phyloP scores from a whole-genome alignment of 2,329 filamentous ascomycete species.

The Nannizzia gypsea region DNA sequence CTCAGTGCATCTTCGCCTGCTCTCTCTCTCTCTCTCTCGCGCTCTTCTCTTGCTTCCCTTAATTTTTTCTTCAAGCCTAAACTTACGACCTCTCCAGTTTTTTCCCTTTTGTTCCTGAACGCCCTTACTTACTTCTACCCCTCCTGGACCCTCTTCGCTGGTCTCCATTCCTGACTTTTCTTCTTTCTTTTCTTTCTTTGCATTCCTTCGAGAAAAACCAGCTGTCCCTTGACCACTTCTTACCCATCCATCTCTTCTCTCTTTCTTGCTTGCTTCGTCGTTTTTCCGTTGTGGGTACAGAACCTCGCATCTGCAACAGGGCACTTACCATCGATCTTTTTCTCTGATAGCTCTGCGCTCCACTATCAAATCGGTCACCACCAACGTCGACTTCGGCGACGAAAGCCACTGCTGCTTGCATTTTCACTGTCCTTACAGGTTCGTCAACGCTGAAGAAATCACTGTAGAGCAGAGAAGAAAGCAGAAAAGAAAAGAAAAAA shows the following conservation, averaged over 20 bases:
- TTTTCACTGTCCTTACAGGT: background rate
- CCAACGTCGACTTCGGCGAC: background rate
- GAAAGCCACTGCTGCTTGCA: background rate
- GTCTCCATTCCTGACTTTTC: conserved; percentile 13
- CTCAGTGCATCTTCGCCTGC: background rate
- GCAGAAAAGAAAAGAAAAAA: background rate
- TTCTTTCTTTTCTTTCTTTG: conserved; percentile 9
- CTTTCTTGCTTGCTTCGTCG: background rate
- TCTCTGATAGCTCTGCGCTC: conserved; percentile 1
- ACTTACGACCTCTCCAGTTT: conserved; percentile 4
- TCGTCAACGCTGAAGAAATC: background rate
- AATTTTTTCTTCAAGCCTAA: conserved; percentile 6
- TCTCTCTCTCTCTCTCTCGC: too few species aligned
- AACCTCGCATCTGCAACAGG: background rate
- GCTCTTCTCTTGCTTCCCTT: too few species aligned
- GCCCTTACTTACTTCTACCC: conserved; percentile 6
- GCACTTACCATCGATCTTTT: background rate
- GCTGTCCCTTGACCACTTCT: background rate
- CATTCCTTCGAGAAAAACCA: background rate
- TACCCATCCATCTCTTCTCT: background rate
- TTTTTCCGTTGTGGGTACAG: conserved; percentile 5
- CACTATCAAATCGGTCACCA: background rate
- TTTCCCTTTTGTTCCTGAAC: conserved; percentile 7
- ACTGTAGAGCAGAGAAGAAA: background rate
- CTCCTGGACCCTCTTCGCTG: conserved; percentile 5